Base-by-base conservation (phyloP, 2,329 filamentous ascomycete species). In the Blastomyces gilchristii region DNA sequence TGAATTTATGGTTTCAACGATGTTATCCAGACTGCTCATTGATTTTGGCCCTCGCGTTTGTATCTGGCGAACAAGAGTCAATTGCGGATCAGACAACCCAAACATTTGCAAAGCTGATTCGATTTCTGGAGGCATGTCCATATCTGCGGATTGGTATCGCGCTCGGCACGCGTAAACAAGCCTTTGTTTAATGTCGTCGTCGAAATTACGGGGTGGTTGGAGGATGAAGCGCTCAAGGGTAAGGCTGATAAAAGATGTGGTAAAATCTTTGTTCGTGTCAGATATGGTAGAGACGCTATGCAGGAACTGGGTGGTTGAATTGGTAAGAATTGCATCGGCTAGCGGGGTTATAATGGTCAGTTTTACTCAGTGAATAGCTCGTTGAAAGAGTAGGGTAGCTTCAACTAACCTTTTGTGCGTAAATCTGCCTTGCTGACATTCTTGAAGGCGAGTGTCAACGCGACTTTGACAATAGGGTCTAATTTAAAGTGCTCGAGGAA, bases 401-500 rank as follows among this genome's bases (percentile, higher is more conserved):
- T 58, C 18, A 53, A 74, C 78, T 71, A 77, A 96, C 93, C 93
- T 85, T 97, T 97, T 5, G 87, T 88, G 71, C 91, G 90, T 61
- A 99, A 78, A 73, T 97, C 92, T 63, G 86, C 78, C 69, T 90
- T 91, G 50, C 84, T 84, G n/a, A 87, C 87, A 65, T 87, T 84
- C 76, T 93, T 95, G 76, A 96, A 96, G 4, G 93, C 91, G 63
- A 97, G 81, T 59, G 91, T 90, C 67, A 99, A 82, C 65, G 95
- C 84, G 50, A 90, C 90, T 80, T 96, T 96, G 71, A 91, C 86
- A 57, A 97, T 76, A 11, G 91, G 86, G 77, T 97, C 92, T 62
- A 97, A 82, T 73, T 92, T 91, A 80, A 99, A 99, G 75, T 97
- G 92, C 67, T 96, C 89, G 82, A 97, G 87, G 73, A 99, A 97